phyloP scores from a whole-genome alignment of 176 grass and related monocot genomes.

The Leersia perrieri region DNA sequence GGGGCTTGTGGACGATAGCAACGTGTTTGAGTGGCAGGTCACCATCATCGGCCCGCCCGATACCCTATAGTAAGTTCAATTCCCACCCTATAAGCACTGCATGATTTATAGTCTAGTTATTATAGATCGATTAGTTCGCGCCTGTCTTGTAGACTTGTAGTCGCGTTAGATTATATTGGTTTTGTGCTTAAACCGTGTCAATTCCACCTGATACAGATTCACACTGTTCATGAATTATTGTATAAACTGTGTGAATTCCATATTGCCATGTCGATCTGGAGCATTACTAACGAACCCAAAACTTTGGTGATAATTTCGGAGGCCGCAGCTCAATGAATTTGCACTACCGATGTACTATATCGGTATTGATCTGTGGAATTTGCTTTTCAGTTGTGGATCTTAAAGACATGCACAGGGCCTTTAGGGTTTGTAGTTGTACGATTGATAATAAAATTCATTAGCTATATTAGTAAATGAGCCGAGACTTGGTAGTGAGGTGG shows the following conservation, averaged over 20 bases:
- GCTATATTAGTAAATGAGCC: background rate
- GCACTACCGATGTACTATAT: background rate
- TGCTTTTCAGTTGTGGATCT: background rate
- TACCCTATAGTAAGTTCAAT: slow-evolving; percentile 68
- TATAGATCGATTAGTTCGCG: slow-evolving; percentile 11
- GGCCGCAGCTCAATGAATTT: background rate
- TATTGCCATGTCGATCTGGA: background rate
- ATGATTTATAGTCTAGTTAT: slow-evolving; percentile 2
- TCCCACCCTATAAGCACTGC: background rate
- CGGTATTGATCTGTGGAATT: background rate
- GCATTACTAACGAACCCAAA: background rate
- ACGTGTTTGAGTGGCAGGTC: slow-evolving; percentile 78
- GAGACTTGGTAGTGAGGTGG: background rate
- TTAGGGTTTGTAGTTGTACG: background rate
- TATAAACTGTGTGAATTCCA: background rate
- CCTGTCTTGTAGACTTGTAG: background rate
- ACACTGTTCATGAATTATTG: background rate
- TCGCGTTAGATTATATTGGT: background rate
- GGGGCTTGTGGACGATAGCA: slow-evolving; percentile 66
- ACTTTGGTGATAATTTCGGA: background rate
- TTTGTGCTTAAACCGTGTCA: background rate
- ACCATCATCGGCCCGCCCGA: slow-evolving; percentile 85
- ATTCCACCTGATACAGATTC: background rate
- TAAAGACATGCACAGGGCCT: background rate
- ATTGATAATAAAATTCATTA: background rate